Evolutionary conservation across 768 basidiomycete genomes (phyloP).

Genomic region (Agaricus blazei): DNA sequence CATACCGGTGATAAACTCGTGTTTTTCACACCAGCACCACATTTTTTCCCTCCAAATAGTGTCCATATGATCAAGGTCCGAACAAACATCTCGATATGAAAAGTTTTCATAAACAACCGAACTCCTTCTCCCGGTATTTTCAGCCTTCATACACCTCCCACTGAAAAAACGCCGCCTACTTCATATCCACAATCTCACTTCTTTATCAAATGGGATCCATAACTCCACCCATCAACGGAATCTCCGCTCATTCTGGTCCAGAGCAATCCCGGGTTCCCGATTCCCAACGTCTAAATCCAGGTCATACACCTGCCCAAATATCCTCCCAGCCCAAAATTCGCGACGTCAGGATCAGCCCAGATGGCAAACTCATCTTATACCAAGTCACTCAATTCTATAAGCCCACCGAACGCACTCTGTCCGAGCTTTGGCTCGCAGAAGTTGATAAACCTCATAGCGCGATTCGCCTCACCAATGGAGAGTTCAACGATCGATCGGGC

Average conservation of each 20-base stretch:
- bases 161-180: background rate
- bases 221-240: constrained; percentile 7
- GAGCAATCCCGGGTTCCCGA: constrained; percentile 9
- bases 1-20: background rate
- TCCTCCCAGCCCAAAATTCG: constrained; percentile 25
- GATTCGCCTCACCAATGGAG: constrained; percentile 21
- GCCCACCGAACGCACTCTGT: constrained; percentile 14
- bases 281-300: constrained; percentile 3
- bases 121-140: too few relatives aligned
- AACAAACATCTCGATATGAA: too few relatives aligned
- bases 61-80: background rate
- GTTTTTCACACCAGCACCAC: background rate
- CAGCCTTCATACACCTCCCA: background rate
- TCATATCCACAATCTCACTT: background rate
- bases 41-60: background rate
- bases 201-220: constrained; percentile 2
- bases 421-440: constrained; percentile 27
- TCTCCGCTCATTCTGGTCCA: constrained; percentile 4
- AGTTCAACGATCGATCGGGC: constrained; percentile 22
- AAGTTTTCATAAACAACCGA: too few relatives aligned
- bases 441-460: constrained; percentile 22
- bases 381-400: constrained; percentile 28
- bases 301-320: constrained; percentile 20
- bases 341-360: constrained; percentile 28
- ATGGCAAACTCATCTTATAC: constrained; percentile 24